These are phyloP conservation scores for Mortierella sp. DNA, from an alignment of 371 early-diverging fungal genomes.

Conservation along the genomic window DNA sequence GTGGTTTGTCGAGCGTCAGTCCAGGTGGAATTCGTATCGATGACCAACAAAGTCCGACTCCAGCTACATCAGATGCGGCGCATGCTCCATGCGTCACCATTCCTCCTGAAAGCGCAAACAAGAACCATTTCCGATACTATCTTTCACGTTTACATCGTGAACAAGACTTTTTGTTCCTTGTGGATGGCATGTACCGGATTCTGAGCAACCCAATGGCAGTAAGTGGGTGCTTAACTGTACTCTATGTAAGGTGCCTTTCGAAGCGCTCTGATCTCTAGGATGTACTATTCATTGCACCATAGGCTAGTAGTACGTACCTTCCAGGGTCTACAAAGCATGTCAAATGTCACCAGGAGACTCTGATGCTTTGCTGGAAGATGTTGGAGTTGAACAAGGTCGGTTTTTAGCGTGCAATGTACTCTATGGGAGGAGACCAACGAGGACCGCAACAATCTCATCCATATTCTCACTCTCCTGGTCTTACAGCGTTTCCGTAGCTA, in stretches of 20 bases:
- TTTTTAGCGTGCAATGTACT: background rate
- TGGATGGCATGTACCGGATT: slow-evolving; percentile 78
- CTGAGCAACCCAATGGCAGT: slow-evolving; percentile 83
- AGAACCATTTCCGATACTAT: slow-evolving; percentile 80
- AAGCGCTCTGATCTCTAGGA: background rate
- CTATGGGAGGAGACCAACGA: no score
- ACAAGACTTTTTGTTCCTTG: slow-evolving; percentile 82
- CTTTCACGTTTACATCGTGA: slow-evolving; percentile 79
- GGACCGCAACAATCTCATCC: no score
- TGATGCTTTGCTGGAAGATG: slow-evolving; percentile 88
- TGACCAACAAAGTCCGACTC: background rate
- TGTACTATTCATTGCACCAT: background rate
- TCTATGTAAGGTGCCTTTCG: background rate
- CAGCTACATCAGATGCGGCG: background rate
- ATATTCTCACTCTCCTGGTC: background rate
- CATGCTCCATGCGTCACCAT: background rate
- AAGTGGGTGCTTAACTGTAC: slow-evolving; percentile 1
- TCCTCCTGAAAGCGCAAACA: slow-evolving; percentile 30
- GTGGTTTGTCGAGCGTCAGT: background rate
- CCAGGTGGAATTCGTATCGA: slow-evolving; percentile 5
- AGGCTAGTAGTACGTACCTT: slow-evolving; percentile 79
- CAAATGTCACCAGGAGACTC: slow-evolving; percentile 73
- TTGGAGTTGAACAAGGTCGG: slow-evolving; percentile 78
- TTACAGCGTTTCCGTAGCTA: slow-evolving; percentile 72
- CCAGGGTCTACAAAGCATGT: slow-evolving; percentile 83